phyloP scores from a whole-genome alignment of 2,329 filamentous ascomycete genomes.

The Fusarium humuli region DNA sequence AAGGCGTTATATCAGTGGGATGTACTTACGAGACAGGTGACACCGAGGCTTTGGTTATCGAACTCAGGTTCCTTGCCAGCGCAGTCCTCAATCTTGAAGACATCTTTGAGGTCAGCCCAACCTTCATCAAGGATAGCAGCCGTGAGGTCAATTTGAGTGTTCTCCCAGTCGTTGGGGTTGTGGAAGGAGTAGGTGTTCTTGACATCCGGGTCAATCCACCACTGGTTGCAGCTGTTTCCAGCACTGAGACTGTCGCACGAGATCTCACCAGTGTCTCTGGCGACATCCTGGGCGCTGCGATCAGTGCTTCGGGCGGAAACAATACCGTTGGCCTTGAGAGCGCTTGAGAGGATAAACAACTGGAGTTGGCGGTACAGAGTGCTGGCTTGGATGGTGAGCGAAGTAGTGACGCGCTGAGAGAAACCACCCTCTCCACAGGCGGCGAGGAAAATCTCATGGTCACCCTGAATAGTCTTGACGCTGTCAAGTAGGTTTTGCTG shows the following conservation, averaged over 20 bases:
- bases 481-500: slow-evolving; percentile 22
- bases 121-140: slow-evolving; percentile 4
- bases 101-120: slow-evolving; percentile 11
- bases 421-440: slow-evolving; percentile 17
- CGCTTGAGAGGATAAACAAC: slow-evolving; percentile 12
- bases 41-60: neutral
- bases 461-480: slow-evolving; percentile 20
- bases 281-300: neutral
- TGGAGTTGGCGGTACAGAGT: slow-evolving; percentile 19
- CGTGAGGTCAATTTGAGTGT: slow-evolving; percentile 16
- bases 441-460: slow-evolving; percentile 8
- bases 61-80: slow-evolving; percentile 19
- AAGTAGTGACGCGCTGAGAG: slow-evolving; percentile 26
- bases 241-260: neutral
- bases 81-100: slow-evolving; percentile 25
- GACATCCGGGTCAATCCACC: slow-evolving; percentile 5
- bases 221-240: slow-evolving; percentile 17
- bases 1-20: rapidly evolving
- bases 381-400: slow-evolving; percentile 21
- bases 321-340: slow-evolving; percentile 17
- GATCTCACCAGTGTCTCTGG: slow-evolving; percentile 2
- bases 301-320: slow-evolving; percentile 17
- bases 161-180: slow-evolving; percentile 19
- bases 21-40: slow-evolving; percentile 14
- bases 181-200: slow-evolving; percentile 23